Evolutionary conservation across 2,329 filamentous ascomycete species (phyloP), one percentile per base, ranked within the genome.

Genomic region (Teratosphaeria destructans): DNA sequence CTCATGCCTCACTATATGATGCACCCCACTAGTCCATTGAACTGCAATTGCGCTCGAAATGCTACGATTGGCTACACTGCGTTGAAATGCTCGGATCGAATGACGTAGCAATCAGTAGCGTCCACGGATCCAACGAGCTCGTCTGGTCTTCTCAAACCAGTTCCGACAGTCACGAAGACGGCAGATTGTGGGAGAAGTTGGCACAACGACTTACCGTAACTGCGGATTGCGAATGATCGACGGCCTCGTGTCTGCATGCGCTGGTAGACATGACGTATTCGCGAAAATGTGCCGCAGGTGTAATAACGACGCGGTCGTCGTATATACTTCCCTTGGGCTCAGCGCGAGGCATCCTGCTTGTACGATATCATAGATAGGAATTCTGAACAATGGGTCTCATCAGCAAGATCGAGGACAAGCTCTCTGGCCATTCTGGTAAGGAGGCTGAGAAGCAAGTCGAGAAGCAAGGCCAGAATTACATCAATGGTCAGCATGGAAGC

Each of bases 371-470:
- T 23, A 49, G n/a, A 10, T 6, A 49, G 8, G 8, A 19, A 23
- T 8, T 10, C 6, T 19, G 54, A 32, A 61, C 29, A 34, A 61
- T 61, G 60, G 60, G 60, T 59, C 16, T 62, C 47, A 52, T 62
- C 23, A 35, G 34, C 54, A 62, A 62, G 37, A 57, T 62, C 27
- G 60, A 62, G 53, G 58, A 57, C 34, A 62, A 62, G 54, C 58
- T 62, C 55, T 29, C 39, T n/a, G 55, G 54, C 37, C 27, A 37
- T 26, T 29, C 55, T 29, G 35, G 43, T 27, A 12, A 47, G 16
- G 16, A 58, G n/a, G 19, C 43, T 14, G 39, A 47, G 16, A 27
- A 37, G 23, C 39, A 59, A 56, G 43, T 26, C 53, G 14, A 32
- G 8, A 32, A 57, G 47, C 32, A 34, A 53, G 29, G 39, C 16